Evolutionary conservation across 768 basidiomycete genomes (phyloP), one percentile per base, ranked within the genome.

Genomic region (Crassisporium funariophilum): DNA sequence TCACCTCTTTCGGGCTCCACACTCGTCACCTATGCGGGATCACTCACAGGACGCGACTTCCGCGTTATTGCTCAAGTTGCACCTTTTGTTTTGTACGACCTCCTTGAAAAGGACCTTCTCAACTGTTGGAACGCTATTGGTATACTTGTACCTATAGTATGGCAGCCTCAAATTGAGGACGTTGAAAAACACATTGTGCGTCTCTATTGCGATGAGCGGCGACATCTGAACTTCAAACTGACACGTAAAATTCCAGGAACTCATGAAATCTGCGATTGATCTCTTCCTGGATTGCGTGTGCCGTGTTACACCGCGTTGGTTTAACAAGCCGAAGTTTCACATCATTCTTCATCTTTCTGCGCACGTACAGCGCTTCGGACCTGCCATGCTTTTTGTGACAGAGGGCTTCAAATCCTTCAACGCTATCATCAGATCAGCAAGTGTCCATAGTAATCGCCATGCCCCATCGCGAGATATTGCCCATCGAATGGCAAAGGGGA

Each of bases 251-350:
- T 46, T 46, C 20, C 41, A 67, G 68, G 15, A 25, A 12, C 21
- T 36, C 2, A 54, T 74, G 1, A 34, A 59, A 22, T 15, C 43
- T 3, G 60, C 58, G 21, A 74, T 76, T 23, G 37, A 71, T 2
- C 44, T 67, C 17, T 73, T 76, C 41, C 63, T 76, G 2, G 35
- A 52, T 4, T 56, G 57, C 13, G 64, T 67, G 0, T 65, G 62
- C 4, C 45, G 24, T 2, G 64, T 60, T 60, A 65, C 60, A 5
- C 46, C 45, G 16, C 55, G 34, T 9, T 74, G 65, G 68, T 72
- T 74, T 50, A 71, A 70, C 44, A 75, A 76, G 48, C 65, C 70
- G 1, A 77, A 76, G 46, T 73, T 75, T 48, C 74, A 77, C 34
- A 57, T 75, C 17, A 24, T 75, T 5, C 24, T 66, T 1, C 74